Evolutionary conservation across 2,329 filamentous ascomycete genomes (phyloP).

Genomic region (Trichoderma koningiopsis): DNA sequence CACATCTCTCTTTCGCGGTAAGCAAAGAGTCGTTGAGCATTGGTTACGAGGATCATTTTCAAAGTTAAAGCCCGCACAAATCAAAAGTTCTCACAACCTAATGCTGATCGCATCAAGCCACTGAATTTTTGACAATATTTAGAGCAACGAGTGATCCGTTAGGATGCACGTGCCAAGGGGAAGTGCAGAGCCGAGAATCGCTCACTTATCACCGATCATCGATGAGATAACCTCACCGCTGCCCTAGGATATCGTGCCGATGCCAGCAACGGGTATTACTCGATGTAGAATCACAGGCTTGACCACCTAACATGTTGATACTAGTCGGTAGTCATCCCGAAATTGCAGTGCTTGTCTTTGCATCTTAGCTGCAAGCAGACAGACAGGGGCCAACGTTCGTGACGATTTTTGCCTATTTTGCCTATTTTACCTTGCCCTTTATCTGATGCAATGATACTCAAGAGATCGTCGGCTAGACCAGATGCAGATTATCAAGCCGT

Average conservation of each 20-base stretch:
- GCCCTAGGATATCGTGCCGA: constrained; percentile 2
- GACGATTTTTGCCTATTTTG: not conserved
- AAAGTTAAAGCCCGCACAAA: not conserved
- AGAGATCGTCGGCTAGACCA: not conserved
- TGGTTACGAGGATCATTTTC: not conserved
- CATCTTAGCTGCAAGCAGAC: not conserved
- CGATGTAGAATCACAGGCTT: not conserved
- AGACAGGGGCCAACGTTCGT: not conserved
- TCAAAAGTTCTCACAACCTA: not conserved
- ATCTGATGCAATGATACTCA: constrained; percentile 5
- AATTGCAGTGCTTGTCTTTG: constrained; percentile 2
- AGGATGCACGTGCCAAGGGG: not conserved
- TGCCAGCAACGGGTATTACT: not conserved
- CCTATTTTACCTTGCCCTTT: not conserved
- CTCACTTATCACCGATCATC: not conserved
- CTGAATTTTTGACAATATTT: not conserved
- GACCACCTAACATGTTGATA: not conserved
- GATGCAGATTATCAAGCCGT: not conserved
- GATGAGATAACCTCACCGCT: not conserved
- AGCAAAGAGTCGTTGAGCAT: not conserved
- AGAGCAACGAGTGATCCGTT: not conserved
- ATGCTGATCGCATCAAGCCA: not conserved
- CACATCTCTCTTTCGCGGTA: not conserved
- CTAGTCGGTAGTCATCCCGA: constrained; percentile 9
- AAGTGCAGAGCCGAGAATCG: not conserved